Conservation (phyloP, 495 filamentous ascomycete species). For the Hypomontagnella submonticulosa region DNA sequence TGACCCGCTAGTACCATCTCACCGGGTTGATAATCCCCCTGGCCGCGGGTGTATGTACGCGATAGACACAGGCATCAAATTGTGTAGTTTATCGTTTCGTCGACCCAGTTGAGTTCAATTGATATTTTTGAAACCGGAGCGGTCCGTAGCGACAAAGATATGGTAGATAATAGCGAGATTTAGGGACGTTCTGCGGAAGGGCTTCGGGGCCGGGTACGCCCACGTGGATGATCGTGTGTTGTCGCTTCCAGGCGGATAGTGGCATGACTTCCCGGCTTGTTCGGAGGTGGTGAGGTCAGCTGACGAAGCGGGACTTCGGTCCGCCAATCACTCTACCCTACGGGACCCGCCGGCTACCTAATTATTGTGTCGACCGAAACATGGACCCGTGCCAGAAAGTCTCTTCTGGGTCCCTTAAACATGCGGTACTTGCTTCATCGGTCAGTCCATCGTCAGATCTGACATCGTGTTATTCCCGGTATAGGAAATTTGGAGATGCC, state of each 20-base stretch:
- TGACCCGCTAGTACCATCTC: constrained; percentile 21
- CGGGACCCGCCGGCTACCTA: constrained; percentile 41
- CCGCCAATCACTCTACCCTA: constrained; percentile 28
- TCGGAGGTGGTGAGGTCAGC: constrained; percentile 36
- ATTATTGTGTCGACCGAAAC: constrained; percentile 20
- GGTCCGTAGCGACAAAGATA: constrained; percentile 13
- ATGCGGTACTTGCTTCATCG: neutral
- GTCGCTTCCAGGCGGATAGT: constrained; percentile 28
- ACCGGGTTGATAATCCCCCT: constrained; percentile 16
- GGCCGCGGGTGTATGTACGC: neutral
- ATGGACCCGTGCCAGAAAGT: constrained; percentile 10
- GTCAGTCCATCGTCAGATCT: constrained; percentile 10
- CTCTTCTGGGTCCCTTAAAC: constrained; percentile 20
- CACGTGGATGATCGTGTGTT: constrained; percentile 34
- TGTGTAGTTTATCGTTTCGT: neutral
- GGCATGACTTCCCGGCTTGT: constrained; percentile 27
- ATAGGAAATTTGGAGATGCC: neutral
- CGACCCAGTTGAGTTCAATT: neutral
- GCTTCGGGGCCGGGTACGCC: constrained; percentile 25
- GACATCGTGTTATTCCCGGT: neutral
- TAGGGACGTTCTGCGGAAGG: constrained; percentile 21
- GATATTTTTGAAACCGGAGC: constrained; percentile 11
- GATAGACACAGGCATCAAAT: neutral
- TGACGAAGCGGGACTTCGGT: constrained; percentile 30
- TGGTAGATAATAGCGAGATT: constrained; percentile 5